Evolutionary conservation across 2,329 filamentous ascomycete genomes (phyloP), one percentile per base, ranked within the genome.

Genomic region (Paecilomyces formosus): DNA sequence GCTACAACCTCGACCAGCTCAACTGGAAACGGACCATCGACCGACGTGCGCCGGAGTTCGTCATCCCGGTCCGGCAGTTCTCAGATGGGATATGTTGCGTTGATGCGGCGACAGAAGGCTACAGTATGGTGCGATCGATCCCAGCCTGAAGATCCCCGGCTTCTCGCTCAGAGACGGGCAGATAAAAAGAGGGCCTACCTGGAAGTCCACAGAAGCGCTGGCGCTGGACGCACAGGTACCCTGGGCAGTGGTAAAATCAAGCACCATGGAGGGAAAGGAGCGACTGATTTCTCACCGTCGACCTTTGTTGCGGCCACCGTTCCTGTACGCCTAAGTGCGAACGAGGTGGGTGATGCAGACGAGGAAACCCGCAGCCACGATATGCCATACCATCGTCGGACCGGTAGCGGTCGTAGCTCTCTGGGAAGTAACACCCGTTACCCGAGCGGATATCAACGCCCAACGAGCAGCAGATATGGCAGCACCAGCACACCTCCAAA

Each of bases 41-140:
- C 55, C 31, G 72, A 76, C 56, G 71, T 76, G 54, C 87, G 89
- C 60, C 85, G 92, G 64, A 95, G 90, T 28, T 90, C 87, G 30
- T 96, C 91, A 3, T 89, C 88, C 55, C 86, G 90, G 66, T 95
- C 90, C 22, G 84, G 82, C 62, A 79, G 78, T 57, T 79, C 79
- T 15, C 83, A 84, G 61, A 77, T 88, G n/a, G 87, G 91, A 63
- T 99, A 99, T 74, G 94, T 99, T 55, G 92, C 94, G 35, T 82
- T 97, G n/a, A 88, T 99, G 77, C 86, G 94, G 62, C 93, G 92
- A 73, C 94, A 99, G 76, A 97, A 97, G 74, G 94, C 92, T 31
- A 99, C 94, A 0, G 94, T 99, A 3, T 99, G 94, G 94, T 97
- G 92, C 78, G 94, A 97, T 71, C 88, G 92, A 57, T 85, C 93